Conservation (phyloP, 495 filamentous ascomycete species). For the Trichoderma orchidacearum region DNA sequence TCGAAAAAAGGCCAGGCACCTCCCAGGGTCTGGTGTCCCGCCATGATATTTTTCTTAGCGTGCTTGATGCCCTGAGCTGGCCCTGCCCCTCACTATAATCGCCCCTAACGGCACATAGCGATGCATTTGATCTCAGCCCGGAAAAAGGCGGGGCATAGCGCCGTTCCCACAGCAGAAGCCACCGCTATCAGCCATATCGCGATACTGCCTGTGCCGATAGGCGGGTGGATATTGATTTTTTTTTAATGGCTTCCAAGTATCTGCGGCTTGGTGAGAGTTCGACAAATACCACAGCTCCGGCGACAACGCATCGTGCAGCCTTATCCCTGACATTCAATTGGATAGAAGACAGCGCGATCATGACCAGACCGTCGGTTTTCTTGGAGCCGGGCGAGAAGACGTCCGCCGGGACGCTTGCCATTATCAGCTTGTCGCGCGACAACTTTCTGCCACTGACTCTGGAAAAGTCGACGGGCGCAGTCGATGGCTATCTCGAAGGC, state of each 20-base stretch:
- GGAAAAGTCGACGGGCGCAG: slow-evolving; percentile 38
- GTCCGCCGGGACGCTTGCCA: slow-evolving; percentile 44
- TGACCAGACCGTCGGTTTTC: slow-evolving; percentile 48
- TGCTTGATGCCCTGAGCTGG: neutral
- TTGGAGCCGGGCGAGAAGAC: slow-evolving; percentile 48
- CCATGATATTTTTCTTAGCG: neutral
- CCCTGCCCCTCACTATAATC: neutral
- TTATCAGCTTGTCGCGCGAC: slow-evolving; percentile 78
- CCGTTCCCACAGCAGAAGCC: neutral
- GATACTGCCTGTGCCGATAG: neutral
- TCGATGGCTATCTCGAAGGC: slow-evolving; percentile 64
- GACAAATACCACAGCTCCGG: too few species aligned
- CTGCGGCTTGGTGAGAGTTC: too few species aligned
- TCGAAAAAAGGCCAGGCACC: neutral
- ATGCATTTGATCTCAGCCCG: neutral
- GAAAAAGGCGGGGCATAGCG: neutral
- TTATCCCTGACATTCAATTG: neutral
- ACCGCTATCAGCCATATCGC: neutral
- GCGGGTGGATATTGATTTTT: neutral
- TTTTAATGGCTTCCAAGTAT: too few species aligned
- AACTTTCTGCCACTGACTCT: slow-evolving; percentile 64
- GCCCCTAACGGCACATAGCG: neutral
- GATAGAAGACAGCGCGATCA: slow-evolving; percentile 4
- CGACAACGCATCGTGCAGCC: neutral
- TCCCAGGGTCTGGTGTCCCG: too few species aligned